These are phyloP conservation scores for Ramularia collo-cygni DNA, from an alignment of 2,329 filamentous ascomycete genomes.

Conservation along the genomic window DNA sequence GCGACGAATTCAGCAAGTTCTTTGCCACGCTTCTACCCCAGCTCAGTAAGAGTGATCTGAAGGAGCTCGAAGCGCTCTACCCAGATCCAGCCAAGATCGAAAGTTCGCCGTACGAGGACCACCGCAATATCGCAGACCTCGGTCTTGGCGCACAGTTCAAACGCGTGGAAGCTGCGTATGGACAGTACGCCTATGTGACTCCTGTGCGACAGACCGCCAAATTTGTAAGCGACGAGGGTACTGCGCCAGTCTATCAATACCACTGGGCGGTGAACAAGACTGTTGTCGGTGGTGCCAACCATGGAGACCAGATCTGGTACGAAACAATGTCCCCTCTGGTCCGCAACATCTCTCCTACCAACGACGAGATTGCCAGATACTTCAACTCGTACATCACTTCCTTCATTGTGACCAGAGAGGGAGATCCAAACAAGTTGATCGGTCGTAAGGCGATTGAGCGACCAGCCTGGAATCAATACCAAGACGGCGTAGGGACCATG, in stretches of 20 bases:
- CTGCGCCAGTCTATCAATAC: constrained; percentile 49
- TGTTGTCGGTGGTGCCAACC: constrained; percentile 28
- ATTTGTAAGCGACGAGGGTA: constrained; percentile 26
- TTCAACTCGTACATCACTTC: constrained; percentile 29
- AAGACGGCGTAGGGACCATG: constrained; percentile 27
- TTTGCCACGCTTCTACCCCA: constrained; percentile 56
- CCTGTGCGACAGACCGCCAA: constrained; percentile 56
- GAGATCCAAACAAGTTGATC: constrained; percentile 25
- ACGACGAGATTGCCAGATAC: constrained; percentile 25
- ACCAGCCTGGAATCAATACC: constrained; percentile 23
- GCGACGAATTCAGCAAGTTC: constrained; percentile 52
- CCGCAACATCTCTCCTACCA: constrained; percentile 22
- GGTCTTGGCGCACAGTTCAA: constrained; percentile 50
- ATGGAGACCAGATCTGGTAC: constrained; percentile 32
- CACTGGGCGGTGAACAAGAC: constrained; percentile 50
- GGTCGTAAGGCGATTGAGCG: constrained; percentile 18
- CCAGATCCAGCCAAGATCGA: constrained; percentile 47
- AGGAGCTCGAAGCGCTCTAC: constrained; percentile 53
- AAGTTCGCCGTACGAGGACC: constrained; percentile 37
- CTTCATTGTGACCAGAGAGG: constrained; percentile 25
- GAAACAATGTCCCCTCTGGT: constrained; percentile 25
- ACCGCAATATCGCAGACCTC: constrained; percentile 22
- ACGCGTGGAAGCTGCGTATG: constrained; percentile 55
- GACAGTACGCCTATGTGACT: constrained; percentile 58
- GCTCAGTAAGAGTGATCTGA: constrained; percentile 47